Base-by-base conservation (phyloP, 306 rosid genomes). In the Quercus aquifolioides region DNA sequence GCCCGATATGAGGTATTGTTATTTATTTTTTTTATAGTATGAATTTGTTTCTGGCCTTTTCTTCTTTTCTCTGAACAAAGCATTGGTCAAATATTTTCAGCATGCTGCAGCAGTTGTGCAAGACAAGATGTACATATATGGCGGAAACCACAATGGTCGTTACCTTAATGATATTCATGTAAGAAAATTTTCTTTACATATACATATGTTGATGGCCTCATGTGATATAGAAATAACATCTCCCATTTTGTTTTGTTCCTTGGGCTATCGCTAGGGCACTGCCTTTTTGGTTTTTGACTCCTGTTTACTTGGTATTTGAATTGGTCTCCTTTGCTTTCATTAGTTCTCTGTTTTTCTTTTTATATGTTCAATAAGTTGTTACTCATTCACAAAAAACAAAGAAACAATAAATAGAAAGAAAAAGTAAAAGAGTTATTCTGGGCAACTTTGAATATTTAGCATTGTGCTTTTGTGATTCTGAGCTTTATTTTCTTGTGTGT, bases 91-190 rank as follows among this genome's bases (percentile, higher is more conserved):
- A 14, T 51, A 35, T 86, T 72, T 87, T 80, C 88, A 94, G 98
- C 98, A 94, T 85, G 98, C 94, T 85, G 97, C 97, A 60, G 90
- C 97, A 75, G 88, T 85, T 52, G 78, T 91, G 76, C 98, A 87
- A 89, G 94, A 94, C 86, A 92, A 89, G 91, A 86, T 91, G 97
- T 94, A 92, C 82, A 89, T 94, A 82, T 84, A 88, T 88, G 98
- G 98, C 31, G 98, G 98, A 87, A 94, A 92, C 84, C 97, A 94
- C 88, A 94, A 94, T 82, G 98, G 98, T 43, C 98, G 98, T 78
- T 92, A 94, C 86, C 97, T 94, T 68, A 92, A 81, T 86, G 97
- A 94, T 85, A 89, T 94, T 72, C 91, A 88, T 64, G 98, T 94
- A 84, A 91, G 97, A 80, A 80, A 69, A 83, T 76, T 71, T 52